Conservation (phyloP, 2,329 filamentous ascomycete species). For the Hypoxylon sp. region DNA sequence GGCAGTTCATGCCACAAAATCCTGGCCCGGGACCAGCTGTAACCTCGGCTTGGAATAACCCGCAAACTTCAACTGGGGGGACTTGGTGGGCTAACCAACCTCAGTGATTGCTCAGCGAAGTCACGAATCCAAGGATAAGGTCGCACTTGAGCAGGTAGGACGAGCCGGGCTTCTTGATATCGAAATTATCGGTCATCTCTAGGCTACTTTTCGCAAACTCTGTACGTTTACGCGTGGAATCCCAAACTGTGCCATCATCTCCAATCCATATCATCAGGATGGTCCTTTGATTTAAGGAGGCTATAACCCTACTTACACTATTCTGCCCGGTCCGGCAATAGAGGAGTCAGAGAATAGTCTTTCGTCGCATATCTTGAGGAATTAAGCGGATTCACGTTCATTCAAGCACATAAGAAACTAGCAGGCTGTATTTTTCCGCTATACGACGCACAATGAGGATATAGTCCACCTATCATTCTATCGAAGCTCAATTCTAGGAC, state of each 20-base stretch:
- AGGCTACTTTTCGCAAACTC: conserved; percentile 13
- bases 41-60: conserved; percentile 69
- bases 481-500: conserved; percentile 35
- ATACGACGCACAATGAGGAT: conserved; percentile 29
- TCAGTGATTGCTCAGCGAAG: conserved; percentile 54
- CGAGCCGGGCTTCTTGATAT: conserved; percentile 6
- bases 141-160: not conserved
- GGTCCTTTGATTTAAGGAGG: conserved; percentile 37
- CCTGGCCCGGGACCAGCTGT: conserved; percentile 65
- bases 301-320: conserved; percentile 32
- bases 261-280: conserved; percentile 26
- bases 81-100: conserved; percentile 69
- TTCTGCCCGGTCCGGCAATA: conserved; percentile 41
- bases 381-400: conserved; percentile 41
- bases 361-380: conserved; percentile 31
- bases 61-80: conserved; percentile 73
- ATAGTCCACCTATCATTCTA: conserved; percentile 30
- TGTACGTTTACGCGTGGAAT: conserved; percentile 19
- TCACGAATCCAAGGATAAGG: not conserved
- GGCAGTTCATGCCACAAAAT: conserved; percentile 78
- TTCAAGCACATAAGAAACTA: conserved; percentile 28
- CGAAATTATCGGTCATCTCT: conserved; percentile 15
- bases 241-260: conserved; percentile 8
- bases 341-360: conserved; percentile 43
- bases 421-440: conserved; percentile 30